Evolutionary conservation across 2,329 filamentous ascomycete species (phyloP), one percentile per base, ranked within the genome.

Genomic region (Penicillium sp.): DNA sequence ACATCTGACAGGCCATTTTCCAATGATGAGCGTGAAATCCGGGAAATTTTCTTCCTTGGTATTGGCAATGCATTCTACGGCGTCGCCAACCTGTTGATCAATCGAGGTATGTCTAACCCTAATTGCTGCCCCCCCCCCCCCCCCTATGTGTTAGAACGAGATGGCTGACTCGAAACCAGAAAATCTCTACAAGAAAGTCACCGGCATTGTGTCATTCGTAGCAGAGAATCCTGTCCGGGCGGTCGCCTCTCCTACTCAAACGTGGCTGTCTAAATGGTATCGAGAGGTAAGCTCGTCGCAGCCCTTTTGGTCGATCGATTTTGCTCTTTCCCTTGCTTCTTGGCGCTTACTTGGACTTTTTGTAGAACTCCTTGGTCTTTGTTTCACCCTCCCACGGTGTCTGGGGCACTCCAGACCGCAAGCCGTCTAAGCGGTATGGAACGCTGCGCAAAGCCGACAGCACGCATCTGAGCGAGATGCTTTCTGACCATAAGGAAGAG

Each of bases 51-150:
- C 68, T 79, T 99, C 19, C 81, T 99, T 68, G 93, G 94, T 0
- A 86, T 96, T 1, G 94, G 94, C n/a, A 88, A 91, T 64, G 90
- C 94, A 1, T 96, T 94, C 67, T 79, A 89, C 3, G 92, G 91
- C 1, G 84, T 97, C 44, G 88, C 94, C 54, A 84, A 92, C 52
- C 83, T 97, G 5, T 79, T 97, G 5, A 87, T 88, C 9, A 88
- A 88, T 63, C 82, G 91, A 77, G 86, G 90, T 90, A 80, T 54
- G 73, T 62, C 37, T 43, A 2, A 26, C 34, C n/a, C 21, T 13
- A 21, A 26, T n/a, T 28, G 7, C 43, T 11, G 3, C 19, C 5
- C 19, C 19, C 19, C 37, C n/a, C 46, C 33, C 19, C 9, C 19
- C 13, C 14, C 5, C 44, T 23, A 21, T 42, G 14, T 34, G 8